These are phyloP conservation scores for Coemansia sp. DNA, from an alignment of 192 early-diverging fungal species.

Conservation along the genomic window DNA sequence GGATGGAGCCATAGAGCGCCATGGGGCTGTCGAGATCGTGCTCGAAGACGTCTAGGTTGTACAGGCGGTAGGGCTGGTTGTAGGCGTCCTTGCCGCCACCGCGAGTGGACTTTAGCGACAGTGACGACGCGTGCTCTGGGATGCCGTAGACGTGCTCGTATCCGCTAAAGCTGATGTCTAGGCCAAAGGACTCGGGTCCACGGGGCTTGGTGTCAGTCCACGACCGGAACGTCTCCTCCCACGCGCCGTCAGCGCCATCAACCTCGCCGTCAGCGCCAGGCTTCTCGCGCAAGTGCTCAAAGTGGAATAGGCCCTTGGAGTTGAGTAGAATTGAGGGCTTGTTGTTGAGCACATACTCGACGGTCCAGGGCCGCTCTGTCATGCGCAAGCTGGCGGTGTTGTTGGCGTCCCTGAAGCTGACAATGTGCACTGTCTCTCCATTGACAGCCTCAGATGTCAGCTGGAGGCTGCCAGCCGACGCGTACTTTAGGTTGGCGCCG, in stretches of 20 bases:
- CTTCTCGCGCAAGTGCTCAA: constrained; percentile 67
- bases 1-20: constrained; percentile 94
- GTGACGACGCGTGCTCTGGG: constrained; percentile 88
- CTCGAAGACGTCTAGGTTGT: constrained; percentile 99
- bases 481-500: constrained; percentile 28
- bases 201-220: constrained; percentile 92
- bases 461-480: constrained; percentile 24
- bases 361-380: constrained; percentile 45
- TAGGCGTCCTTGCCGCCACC: constrained; percentile 71
- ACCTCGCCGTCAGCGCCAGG: constrained; percentile 45
- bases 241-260: constrained; percentile 60
- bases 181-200: constrained; percentile 90
- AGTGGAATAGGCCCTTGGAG: constrained; percentile 78
- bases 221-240: constrained; percentile 90
- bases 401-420: constrained; percentile 24
- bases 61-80: constrained; percentile 91
- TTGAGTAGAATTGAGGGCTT: constrained; percentile 73
- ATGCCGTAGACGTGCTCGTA: constrained; percentile 92
- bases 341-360: constrained; percentile 36
- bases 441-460: constrained; percentile 17
- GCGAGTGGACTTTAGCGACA: constrained; percentile 87
- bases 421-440: constrained; percentile 21
- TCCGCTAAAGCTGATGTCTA: constrained; percentile 90
- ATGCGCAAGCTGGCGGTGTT: constrained; percentile 35
- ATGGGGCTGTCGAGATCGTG: constrained; percentile 94